phyloP scores from a whole-genome alignment of 352 stramenopile genomes.

The Globisporangium irregulare region DNA sequence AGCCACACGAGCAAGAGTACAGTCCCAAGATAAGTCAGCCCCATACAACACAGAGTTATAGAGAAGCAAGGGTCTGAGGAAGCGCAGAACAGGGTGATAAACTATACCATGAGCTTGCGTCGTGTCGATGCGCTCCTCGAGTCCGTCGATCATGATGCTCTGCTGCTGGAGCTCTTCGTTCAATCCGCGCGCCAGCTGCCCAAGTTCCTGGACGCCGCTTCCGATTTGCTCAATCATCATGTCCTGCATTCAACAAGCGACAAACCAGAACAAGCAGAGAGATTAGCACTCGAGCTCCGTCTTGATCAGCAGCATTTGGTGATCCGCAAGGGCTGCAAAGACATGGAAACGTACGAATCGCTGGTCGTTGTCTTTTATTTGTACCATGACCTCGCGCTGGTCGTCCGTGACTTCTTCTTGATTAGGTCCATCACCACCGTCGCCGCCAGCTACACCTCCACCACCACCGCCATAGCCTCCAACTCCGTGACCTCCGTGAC shows the following conservation, averaged over 20 bases:
- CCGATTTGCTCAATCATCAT: constrained; percentile 87
- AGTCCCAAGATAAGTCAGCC: neutral
- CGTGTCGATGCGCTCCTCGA: constrained; percentile 78
- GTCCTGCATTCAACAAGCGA: constrained; percentile 35
- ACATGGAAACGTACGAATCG: constrained; percentile 55
- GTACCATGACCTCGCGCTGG: constrained; percentile 58
- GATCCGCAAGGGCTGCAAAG: neutral
- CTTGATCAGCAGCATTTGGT: neutral
- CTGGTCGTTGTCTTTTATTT: constrained; percentile 83
- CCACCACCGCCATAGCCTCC: constrained; percentile 20
- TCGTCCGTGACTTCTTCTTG: constrained; percentile 66
- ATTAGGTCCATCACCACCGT: constrained; percentile 23
- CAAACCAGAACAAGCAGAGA: neutral
- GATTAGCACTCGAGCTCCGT: neutral
- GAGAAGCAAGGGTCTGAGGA: neutral
- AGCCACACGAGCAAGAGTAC: neutral
- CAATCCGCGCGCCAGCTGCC: constrained; percentile 66
- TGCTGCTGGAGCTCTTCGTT: constrained; percentile 86
- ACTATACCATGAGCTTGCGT: constrained; percentile 66
- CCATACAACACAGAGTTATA: neutral
- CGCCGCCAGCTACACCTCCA: constrained; percentile 19
- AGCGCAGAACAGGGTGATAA: neutral
- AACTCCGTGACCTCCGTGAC: constrained; percentile 16
- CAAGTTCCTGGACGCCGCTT: constrained; percentile 72
- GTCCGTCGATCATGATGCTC: constrained; percentile 84